Evolutionary conservation across 2,329 filamentous ascomycete genomes (phyloP).

Genomic region (Aphanoascus verrucosus): DNA sequence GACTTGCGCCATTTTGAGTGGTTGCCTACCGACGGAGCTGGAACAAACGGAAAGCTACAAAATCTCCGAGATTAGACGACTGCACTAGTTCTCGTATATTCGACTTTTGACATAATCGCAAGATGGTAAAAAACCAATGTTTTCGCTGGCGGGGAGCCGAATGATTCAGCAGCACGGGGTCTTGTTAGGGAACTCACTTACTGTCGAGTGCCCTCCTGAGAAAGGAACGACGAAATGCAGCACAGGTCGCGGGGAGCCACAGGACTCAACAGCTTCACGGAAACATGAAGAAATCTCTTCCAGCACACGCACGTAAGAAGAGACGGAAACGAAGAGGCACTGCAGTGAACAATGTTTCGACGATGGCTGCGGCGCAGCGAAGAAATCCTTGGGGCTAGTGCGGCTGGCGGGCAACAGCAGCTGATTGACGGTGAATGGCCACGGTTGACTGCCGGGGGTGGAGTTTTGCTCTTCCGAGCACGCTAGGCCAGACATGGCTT

Average conservation of each 20-base stretch:
- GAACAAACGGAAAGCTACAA: background rate
- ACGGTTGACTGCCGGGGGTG: background rate
- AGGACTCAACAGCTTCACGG: background rate
- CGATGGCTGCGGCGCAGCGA: background rate
- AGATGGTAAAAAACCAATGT: background rate
- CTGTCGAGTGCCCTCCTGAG: background rate
- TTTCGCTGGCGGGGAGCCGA: no score
- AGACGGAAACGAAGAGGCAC: background rate
- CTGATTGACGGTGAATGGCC: background rate
- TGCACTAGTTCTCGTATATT: background rate
- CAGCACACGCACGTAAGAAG: background rate
- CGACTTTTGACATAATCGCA: background rate
- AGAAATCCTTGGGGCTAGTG: constrained; percentile 1
- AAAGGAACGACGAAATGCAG: background rate
- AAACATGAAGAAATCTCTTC: background rate
- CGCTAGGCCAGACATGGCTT: background rate
- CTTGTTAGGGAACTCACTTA: background rate
- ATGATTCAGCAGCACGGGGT: no score
- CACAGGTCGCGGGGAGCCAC: background rate
- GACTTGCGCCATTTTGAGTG: constrained; percentile 71
- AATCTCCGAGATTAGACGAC: no score
- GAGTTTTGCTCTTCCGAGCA: constrained; percentile 2
- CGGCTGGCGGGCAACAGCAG: background rate
- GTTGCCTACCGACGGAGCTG: background rate
- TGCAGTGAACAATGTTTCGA: background rate